phyloP scores from a whole-genome alignment of 805 yeast species.

The Kluyveromyces nonfermentans region DNA sequence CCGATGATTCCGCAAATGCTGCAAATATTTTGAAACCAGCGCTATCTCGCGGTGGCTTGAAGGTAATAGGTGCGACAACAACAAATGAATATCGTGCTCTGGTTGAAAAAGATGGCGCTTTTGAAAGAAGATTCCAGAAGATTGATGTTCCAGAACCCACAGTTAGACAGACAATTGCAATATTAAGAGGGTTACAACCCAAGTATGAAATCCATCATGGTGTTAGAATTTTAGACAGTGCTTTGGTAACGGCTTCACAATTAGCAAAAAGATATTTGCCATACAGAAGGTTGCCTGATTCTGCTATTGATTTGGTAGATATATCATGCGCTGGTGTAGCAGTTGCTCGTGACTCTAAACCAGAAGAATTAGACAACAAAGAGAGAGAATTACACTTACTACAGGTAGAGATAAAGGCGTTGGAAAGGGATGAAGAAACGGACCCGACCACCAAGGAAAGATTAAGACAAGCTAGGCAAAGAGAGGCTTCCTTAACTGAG shows the following conservation, averaged over 20 bases:
- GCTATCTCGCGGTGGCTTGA: constrained; percentile 91
- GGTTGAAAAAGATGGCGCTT: constrained; percentile 95
- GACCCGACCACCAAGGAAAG: constrained; percentile 78
- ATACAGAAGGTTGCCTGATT: constrained; percentile 91
- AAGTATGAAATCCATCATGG: constrained; percentile 97
- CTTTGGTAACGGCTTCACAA: constrained; percentile 89
- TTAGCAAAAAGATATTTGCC: constrained; percentile 90
- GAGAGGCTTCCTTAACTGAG: constrained; percentile 76
- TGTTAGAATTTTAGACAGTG: constrained; percentile 89
- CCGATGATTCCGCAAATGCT: constrained; percentile 71
- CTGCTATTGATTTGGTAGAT: constrained; percentile 93
- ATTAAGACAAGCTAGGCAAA: constrained; percentile 65
- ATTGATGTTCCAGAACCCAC: constrained; percentile 95
- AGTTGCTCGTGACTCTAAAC: constrained; percentile 95
- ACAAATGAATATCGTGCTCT: constrained; percentile 87
- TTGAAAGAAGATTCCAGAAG: constrained; percentile 96
- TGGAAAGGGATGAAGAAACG: constrained; percentile 90
- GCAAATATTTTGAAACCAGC: constrained; percentile 96
- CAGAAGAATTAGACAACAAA: constrained; percentile 88
- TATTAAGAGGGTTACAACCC: constrained; percentile 90
- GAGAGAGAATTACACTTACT: constrained; percentile 88
- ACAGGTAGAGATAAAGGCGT: constrained; percentile 93
- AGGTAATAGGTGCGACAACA: constrained; percentile 98
- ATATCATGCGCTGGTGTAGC: constrained; percentile 97
- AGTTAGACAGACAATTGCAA: constrained; percentile 86